phyloP scores from a whole-genome alignment of 495 filamentous ascomycete genomes.

The Evansstolkia leycettana region DNA sequence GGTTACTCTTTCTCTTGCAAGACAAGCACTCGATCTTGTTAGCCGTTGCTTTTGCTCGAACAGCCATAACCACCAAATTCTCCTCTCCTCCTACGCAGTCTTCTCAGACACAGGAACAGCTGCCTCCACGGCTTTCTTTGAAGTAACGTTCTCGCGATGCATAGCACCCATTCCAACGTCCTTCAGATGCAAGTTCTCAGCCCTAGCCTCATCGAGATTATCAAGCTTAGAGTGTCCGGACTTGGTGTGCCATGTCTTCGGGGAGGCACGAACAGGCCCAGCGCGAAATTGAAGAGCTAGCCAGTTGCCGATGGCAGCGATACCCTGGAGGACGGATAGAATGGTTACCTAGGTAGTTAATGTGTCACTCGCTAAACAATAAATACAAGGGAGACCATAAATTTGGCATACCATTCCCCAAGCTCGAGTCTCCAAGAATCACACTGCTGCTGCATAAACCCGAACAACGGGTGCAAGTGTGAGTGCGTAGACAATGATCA shows the following conservation, averaged over 20 bases:
- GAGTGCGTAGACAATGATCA: slow-evolving; percentile 54
- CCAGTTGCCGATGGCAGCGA: slow-evolving; percentile 49
- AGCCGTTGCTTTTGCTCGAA: too few relatives aligned
- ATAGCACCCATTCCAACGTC: background rate
- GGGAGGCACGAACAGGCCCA: slow-evolving; percentile 48
- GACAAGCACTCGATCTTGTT: too few relatives aligned
- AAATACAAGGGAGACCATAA: background rate
- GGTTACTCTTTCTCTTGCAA: too few relatives aligned
- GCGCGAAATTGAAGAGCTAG: slow-evolving; percentile 51
- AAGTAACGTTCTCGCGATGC: too few relatives aligned
- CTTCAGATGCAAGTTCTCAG: slow-evolving; percentile 2
- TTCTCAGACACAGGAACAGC: too few relatives aligned
- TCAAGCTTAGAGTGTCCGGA: slow-evolving; percentile 25
- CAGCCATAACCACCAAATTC: too few relatives aligned
- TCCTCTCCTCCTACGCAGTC: too few relatives aligned
- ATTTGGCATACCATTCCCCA: slow-evolving; percentile 36
- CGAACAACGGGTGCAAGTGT: slow-evolving; percentile 52
- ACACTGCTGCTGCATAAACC: slow-evolving; percentile 58
- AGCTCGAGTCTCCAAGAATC: slow-evolving; percentile 51
- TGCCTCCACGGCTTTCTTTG: too few relatives aligned
- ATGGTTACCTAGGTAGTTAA: too few relatives aligned
- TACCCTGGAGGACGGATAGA: slow-evolving; percentile 9
- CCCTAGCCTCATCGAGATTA: slow-evolving; percentile 3
- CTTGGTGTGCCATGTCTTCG: slow-evolving; percentile 46
- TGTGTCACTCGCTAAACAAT: too few relatives aligned